These are phyloP conservation scores for Fusarium secorum DNA, from an alignment of 2,329 filamentous ascomycete species.

Conservation along the genomic window DNA sequence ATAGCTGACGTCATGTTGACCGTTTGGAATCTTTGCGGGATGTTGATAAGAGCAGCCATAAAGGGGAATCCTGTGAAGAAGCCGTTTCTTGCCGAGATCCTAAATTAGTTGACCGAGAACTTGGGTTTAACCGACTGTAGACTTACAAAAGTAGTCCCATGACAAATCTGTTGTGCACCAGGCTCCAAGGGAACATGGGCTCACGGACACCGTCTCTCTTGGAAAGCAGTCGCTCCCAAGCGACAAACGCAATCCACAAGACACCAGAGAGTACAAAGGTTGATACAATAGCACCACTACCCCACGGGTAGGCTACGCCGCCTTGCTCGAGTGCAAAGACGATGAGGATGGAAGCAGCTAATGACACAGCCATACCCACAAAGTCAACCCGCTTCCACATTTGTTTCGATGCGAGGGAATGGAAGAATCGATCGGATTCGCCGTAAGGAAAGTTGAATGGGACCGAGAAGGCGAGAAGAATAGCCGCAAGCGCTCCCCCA, in stretches of 20 bases:
- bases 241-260: slow-evolving; percentile 3
- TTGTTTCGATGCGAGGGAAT: background rate
- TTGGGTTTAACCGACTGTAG: background rate
- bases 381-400: slow-evolving; percentile 21
- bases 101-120: background rate
- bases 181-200: background rate
- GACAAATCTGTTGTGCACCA: background rate
- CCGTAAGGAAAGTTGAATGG: slow-evolving; percentile 6
- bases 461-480: slow-evolving; percentile 2
- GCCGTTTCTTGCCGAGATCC: background rate
- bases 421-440: background rate
- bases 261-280: slow-evolving; percentile 17
- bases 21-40: slow-evolving; percentile 21
- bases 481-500: slow-evolving; percentile 5
- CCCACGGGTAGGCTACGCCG: slow-evolving; percentile 54
- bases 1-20: slow-evolving; percentile 14
- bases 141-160: background rate
- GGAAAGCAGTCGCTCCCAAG: slow-evolving; percentile 12
- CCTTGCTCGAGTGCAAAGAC: slow-evolving; percentile 56
- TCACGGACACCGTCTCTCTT: background rate
- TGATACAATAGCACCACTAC: slow-evolving; percentile 48
- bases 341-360: slow-evolving; percentile 54
- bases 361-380: slow-evolving; percentile 43
- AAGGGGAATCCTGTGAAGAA: slow-evolving; percentile 28
- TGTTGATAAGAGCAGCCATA: slow-evolving; percentile 23